Evolutionary conservation across 2,329 filamentous ascomycete species (phyloP).

Genomic region (Talaromyces sp.): DNA sequence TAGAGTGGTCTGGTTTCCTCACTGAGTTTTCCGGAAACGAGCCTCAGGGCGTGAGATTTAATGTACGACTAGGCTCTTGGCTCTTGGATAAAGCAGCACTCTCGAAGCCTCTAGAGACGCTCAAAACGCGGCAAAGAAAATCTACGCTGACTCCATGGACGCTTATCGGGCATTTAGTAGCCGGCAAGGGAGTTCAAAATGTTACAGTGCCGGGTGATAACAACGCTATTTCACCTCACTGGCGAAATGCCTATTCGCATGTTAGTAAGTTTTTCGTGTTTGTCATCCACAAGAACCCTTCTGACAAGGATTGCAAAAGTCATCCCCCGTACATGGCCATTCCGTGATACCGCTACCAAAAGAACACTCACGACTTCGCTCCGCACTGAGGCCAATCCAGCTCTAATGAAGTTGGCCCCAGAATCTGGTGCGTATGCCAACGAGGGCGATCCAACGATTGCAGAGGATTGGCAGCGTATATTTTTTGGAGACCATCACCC

Average conservation of each 20-base stretch:
- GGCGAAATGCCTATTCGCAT: constrained; percentile 30
- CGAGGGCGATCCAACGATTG: constrained; percentile 37
- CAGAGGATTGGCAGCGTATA: constrained; percentile 30
- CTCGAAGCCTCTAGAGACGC: neutral
- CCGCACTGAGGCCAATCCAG: constrained; percentile 26
- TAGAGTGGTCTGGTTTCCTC: neutral
- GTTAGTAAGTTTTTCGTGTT: constrained; percentile 14
- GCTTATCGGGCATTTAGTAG: neutral
- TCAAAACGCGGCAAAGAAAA: neutral
- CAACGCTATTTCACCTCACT: constrained; percentile 37
- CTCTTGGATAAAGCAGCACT: neutral
- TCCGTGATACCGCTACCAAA: neutral
- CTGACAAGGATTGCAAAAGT: neutral
- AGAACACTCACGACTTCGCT: neutral
- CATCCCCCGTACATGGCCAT: neutral
- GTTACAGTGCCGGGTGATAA: constrained; percentile 5
- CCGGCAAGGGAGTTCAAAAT: neutral
- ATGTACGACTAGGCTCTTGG: neutral
- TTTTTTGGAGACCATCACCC: constrained; percentile 41
- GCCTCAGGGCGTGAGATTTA: neutral
- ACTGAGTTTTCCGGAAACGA: neutral
- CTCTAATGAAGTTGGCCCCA: constrained; percentile 24
- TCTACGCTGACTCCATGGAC: neutral
- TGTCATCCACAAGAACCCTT: too few relatives aligned
- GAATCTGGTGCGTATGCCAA: constrained; percentile 38